These are phyloP conservation scores for Cercospora berteroae DNA, from an alignment of 2,329 filamentous ascomycete genomes.

Conservation along the genomic window DNA sequence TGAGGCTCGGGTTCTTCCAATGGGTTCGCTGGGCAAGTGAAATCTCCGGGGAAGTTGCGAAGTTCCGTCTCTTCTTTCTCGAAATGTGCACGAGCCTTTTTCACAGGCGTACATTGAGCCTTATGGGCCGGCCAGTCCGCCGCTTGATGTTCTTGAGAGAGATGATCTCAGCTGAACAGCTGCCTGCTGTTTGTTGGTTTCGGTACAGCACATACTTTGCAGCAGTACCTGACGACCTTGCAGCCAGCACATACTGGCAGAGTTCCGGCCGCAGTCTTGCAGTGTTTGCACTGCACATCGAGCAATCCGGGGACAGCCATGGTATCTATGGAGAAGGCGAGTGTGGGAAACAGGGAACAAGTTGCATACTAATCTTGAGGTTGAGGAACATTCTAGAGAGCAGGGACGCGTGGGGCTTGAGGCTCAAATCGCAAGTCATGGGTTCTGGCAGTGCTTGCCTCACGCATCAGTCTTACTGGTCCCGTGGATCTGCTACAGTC, in stretches of 20 bases:
- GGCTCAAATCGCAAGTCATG: background rate
- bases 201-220: background rate
- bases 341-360: background rate
- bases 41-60: slow-evolving; percentile 3
- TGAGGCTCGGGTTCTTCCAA: background rate
- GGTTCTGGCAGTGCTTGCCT: background rate
- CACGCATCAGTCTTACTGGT: too few relatives aligned
- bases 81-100: background rate
- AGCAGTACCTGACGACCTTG: background rate
- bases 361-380: background rate
- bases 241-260: background rate
- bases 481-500: too few relatives aligned
- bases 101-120: background rate
- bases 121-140: background rate
- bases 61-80: background rate
- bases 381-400: background rate
- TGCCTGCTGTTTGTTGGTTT: background rate
- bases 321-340: background rate
- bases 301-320: background rate
- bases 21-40: background rate
- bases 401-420: background rate
- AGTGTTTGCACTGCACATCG: background rate
- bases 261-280: background rate
- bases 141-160: background rate
- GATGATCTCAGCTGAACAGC: background rate